Percentiles rank a stretch among this genome's conserved stretches.
Evolutionary conservation across 1,284 basidiomycete genomes (phyloP).

Genomic region (Pisolithus thermaeus): DNA sequence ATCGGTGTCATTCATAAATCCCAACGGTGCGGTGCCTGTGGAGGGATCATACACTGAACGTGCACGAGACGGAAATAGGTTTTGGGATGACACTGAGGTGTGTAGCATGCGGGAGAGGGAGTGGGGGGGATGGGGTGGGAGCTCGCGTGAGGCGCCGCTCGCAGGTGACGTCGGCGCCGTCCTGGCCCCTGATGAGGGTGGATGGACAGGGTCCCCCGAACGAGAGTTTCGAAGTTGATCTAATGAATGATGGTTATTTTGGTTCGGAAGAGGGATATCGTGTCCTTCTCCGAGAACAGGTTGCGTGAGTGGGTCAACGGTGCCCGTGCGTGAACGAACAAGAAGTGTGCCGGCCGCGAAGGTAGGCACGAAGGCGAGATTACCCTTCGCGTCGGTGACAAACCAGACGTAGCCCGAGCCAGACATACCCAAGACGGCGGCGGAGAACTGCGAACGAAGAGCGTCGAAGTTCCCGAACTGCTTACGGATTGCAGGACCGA

Average conservation of each 20-base stretch:
- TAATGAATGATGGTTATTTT: not conserved
- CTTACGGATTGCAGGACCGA: constrained; percentile 39
- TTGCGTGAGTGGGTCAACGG: constrained; percentile 31
- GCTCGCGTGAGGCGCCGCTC: constrained; percentile 11
- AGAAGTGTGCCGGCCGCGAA: constrained; percentile 90
- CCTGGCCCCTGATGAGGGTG: not conserved
- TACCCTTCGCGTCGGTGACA: constrained; percentile 61
- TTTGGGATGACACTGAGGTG: constrained; percentile 10
- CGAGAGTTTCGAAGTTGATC: not conserved
- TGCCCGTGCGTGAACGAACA: constrained; percentile 48
- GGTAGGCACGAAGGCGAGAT: constrained; percentile 74
- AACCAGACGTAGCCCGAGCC: constrained; percentile 88
- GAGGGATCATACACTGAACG: constrained; percentile 24
- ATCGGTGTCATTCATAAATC: constrained; percentile 22
- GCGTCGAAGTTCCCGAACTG: constrained; percentile 63
- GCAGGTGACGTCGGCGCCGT: constrained; percentile 12
- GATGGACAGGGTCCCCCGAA: not conserved
- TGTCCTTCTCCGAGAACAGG: constrained; percentile 23
- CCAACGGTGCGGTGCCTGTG: constrained; percentile 23
- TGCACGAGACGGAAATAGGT: constrained; percentile 9
- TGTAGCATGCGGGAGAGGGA: constrained; percentile 22
- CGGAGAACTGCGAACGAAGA: constrained; percentile 73
- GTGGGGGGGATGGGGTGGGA: constrained; percentile 12
- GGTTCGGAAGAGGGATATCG: constrained; percentile 2
- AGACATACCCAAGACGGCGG: constrained; percentile 74